Percentiles rank a stretch among this genome's conserved stretches.
Conservation (phyloP, 345 rosid genomes). For the Cardiospermum halicacabum region DNA sequence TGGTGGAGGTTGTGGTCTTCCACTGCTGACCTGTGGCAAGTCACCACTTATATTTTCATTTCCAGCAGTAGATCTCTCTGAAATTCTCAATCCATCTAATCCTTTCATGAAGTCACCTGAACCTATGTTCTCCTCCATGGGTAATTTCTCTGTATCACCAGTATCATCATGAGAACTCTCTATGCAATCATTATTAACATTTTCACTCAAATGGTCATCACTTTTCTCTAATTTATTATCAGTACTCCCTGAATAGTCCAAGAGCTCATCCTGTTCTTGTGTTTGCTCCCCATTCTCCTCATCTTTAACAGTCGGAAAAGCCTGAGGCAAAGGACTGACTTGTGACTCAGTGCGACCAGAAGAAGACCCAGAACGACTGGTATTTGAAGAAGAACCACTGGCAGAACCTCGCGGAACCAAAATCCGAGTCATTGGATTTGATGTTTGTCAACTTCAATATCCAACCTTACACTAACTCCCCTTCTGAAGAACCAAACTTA, state of each 20-base stretch:
- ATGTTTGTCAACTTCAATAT: conserved; percentile 13
- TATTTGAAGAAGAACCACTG: conserved; percentile 77
- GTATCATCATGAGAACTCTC: conserved; percentile 34
- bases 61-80: conserved; percentile 39
- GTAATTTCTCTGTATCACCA: conserved; percentile 31
- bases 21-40: conserved; percentile 30
- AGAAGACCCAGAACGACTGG: conserved; percentile 58
- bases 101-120: conserved; percentile 32
- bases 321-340: conserved; percentile 30
- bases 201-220: conserved; percentile 40
- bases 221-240: conserved; percentile 35
- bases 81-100: conserved; percentile 32
- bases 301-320: conserved; percentile 40
- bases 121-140: conserved; percentile 31
- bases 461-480: conserved; percentile 9
- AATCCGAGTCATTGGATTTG: conserved; percentile 72
- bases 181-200: conserved; percentile 22
- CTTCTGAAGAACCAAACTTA: conserved; percentile 28
- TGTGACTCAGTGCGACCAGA: conserved; percentile 56
- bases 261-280: conserved; percentile 52
- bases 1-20: conserved; percentile 64
- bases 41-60: conserved; percentile 48
- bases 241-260: conserved; percentile 39
- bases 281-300: conserved; percentile 60
- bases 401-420: conserved; percentile 81